These are phyloP conservation scores for Euclidium syriacum DNA, from an alignment of 345 rosid species.

Conservation along the genomic window DNA sequence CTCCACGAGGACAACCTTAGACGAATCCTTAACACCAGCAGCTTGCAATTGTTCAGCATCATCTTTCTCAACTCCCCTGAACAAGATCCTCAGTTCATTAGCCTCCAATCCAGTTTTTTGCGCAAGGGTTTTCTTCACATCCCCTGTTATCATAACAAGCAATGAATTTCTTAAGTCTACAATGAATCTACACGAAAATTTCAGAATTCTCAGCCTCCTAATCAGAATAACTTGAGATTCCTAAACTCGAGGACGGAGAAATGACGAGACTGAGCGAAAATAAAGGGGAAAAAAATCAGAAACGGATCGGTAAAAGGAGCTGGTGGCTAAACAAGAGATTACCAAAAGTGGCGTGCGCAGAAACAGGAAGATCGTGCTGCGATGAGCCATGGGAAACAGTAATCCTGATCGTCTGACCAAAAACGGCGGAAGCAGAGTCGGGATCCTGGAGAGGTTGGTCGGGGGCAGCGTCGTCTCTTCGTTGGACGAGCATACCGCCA, in stretches of 20 bases:
- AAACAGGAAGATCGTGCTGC: slow-evolving; percentile 43
- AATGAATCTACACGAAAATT: neutral
- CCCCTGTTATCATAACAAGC: slow-evolving; percentile 41
- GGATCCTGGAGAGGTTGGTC: slow-evolving; percentile 24
- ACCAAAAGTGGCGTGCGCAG: slow-evolving; percentile 62
- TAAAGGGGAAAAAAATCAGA: neutral
- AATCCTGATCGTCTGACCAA: slow-evolving; percentile 39
- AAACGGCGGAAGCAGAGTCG: slow-evolving; percentile 21
- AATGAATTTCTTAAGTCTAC: neutral
- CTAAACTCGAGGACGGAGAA: neutral
- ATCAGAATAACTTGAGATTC: neutral
- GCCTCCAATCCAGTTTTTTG: slow-evolving; percentile 47
- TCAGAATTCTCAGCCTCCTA: neutral
- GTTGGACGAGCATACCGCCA: slow-evolving; percentile 54
- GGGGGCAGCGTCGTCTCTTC: slow-evolving; percentile 35
- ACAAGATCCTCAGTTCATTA: slow-evolving; percentile 46
- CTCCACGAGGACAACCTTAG: slow-evolving; percentile 59
- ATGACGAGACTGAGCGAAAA: neutral
- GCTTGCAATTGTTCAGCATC: slow-evolving; percentile 48
- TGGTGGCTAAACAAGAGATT: neutral
- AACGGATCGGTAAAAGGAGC: neutral
- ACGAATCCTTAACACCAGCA: slow-evolving; percentile 65
- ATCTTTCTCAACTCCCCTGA: slow-evolving; percentile 74
- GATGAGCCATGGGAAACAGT: slow-evolving; percentile 45
- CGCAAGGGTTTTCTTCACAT: slow-evolving; percentile 52